Conservation (phyloP, 2,329 filamentous ascomycete genomes). For the Zasmidium cellare region DNA sequence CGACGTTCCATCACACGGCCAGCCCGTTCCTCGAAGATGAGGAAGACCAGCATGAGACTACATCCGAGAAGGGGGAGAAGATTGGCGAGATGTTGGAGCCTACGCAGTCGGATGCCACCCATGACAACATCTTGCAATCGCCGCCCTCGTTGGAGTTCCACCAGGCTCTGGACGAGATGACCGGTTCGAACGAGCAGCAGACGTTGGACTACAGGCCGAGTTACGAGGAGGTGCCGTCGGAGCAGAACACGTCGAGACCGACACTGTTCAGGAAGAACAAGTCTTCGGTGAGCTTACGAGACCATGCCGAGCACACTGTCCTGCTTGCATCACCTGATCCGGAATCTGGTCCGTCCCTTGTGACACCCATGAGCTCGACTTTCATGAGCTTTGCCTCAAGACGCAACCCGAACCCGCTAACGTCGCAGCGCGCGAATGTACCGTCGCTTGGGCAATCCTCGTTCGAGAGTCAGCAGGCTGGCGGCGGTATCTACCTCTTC, state of each 20-base stretch:
- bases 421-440: constrained; percentile 31
- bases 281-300: constrained; percentile 64
- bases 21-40: constrained; percentile 27
- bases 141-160: constrained; percentile 32
- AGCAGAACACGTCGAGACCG: constrained; percentile 26
- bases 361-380: constrained; percentile 69
- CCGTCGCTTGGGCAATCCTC: constrained; percentile 55
- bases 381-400: constrained; percentile 55
- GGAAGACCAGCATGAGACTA: constrained; percentile 17
- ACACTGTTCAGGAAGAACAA: constrained; percentile 49
- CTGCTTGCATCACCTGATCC: constrained; percentile 62
- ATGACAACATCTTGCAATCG: constrained; percentile 31
- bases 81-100: constrained; percentile 22
- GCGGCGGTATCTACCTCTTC: constrained; percentile 77
- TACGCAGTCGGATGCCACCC: constrained; percentile 26
- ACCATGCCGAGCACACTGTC: constrained; percentile 60
- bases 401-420: constrained; percentile 27
- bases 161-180: constrained; percentile 15
- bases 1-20: constrained; percentile 32
- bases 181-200: constrained; percentile 16
- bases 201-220: constrained; percentile 22
- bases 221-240: constrained; percentile 26
- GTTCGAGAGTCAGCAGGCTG: constrained; percentile 55
- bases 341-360: constrained; percentile 66
- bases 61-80: constrained; percentile 19